A percentile compares a stretch with the other conserved stretches of the same genome.
These are phyloP conservation scores for Stentor coeruleus DNA, from an alignment of 73 alveolate genomes.

Conservation along the genomic window DNA sequence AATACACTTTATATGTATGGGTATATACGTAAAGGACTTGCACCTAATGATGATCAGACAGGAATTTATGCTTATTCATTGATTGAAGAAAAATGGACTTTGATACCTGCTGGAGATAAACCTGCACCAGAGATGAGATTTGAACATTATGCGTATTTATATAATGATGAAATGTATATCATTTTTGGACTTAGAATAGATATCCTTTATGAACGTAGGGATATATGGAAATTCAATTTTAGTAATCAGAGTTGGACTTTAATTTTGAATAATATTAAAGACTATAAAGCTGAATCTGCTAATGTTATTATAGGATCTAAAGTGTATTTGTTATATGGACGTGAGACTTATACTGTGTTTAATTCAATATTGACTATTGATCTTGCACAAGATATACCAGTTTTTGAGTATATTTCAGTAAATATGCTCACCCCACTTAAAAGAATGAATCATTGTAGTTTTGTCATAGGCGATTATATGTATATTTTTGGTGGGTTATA, in stretches of 20 bases:
- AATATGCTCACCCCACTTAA: neutral
- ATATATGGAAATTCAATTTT: too few species aligned
- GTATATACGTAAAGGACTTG: too few species aligned
- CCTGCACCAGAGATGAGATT: neutral
- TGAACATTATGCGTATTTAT: neutral
- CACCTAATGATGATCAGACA: too few species aligned
- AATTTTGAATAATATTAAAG: neutral
- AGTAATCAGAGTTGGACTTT: neutral
- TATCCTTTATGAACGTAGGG: neutral
- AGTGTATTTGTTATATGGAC: neutral
- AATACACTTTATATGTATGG: too few species aligned
- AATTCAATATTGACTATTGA: too few species aligned
- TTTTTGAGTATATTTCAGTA: neutral
- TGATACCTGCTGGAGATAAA: too few species aligned
- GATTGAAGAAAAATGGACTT: too few species aligned
- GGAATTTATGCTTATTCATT: too few species aligned
- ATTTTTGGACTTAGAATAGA: neutral
- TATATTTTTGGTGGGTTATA: conserved; percentile 3
- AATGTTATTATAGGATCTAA: neutral
- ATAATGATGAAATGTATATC: neutral
- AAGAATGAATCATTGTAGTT: neutral
- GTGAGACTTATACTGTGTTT: neutral
- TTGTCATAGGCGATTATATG: neutral
- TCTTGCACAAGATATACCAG: too few species aligned
- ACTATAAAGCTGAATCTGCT: neutral